Evolutionary conservation across 371 early-diverging fungal species (phyloP).

Genomic region (Actinomortierella wolfii): DNA sequence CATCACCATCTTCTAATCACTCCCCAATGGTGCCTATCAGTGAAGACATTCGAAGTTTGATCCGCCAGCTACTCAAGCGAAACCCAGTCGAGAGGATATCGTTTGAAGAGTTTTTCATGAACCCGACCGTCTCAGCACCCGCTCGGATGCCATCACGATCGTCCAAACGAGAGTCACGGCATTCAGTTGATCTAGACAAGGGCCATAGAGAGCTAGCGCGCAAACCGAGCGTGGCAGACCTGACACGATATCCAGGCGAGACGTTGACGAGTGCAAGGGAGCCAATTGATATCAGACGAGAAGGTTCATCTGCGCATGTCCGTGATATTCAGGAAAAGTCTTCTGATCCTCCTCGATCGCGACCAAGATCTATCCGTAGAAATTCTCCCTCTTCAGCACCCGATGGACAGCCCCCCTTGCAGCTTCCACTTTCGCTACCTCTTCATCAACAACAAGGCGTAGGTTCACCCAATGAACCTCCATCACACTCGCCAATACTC

Average conservation of each 20-base stretch:
- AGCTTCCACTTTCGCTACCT: constrained; percentile 35
- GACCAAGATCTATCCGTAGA: constrained; percentile 25
- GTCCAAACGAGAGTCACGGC: constrained; percentile 3
- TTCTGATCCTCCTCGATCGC: constrained; percentile 17
- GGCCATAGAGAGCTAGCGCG: no score
- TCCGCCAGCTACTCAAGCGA: constrained; percentile 79
- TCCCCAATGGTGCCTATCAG: constrained; percentile 47
- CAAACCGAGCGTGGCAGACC: no score
- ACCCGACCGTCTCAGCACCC: constrained; percentile 62
- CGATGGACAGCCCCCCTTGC: constrained; percentile 32
- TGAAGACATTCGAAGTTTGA: constrained; percentile 81
- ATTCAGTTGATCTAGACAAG: no score
- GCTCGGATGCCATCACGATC: constrained; percentile 21
- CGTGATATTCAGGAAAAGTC: constrained; percentile 1
- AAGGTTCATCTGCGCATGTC: no score
- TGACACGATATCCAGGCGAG: no score
- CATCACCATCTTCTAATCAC: constrained; percentile 15
- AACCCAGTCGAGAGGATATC: constrained; percentile 86
- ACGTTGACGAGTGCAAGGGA: no score
- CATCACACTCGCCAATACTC: no score
- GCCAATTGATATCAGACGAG: no score
- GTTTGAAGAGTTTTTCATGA: constrained; percentile 92
- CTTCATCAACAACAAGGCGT: no score
- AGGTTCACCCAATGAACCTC: no score
- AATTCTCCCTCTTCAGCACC: constrained; percentile 26